Percentiles rank a stretch among this genome's conserved stretches.
These are phyloP conservation scores for Alternaria sp. DNA, from an alignment of 2,329 filamentous ascomycete species.

Conservation along the genomic window DNA sequence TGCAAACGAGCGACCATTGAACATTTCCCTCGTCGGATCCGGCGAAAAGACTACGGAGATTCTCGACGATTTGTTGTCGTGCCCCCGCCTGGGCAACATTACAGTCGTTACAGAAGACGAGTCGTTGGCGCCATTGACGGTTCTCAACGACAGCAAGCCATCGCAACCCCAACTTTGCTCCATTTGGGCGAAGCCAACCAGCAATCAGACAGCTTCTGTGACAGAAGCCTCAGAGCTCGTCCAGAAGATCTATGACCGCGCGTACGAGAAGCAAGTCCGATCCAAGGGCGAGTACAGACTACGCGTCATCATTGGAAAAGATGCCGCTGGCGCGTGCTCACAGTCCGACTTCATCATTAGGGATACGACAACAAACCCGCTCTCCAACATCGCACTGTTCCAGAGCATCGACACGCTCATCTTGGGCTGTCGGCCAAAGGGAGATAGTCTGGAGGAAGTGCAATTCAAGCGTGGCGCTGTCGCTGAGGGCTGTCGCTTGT, in stretches of 20 bases:
- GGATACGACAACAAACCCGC: conserved; percentile 29
- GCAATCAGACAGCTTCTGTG: conserved; percentile 27
- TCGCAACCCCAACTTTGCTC: conserved; percentile 45
- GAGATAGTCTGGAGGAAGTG: conserved; percentile 49
- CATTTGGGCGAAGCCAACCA: conserved; percentile 45
- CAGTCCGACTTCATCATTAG: conserved; percentile 43
- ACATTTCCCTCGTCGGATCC: conserved; percentile 44
- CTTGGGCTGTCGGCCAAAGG: conserved; percentile 46
- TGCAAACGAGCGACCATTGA: conserved; percentile 37
- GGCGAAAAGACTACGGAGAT: conserved; percentile 40
- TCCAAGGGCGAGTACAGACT: conserved; percentile 44
- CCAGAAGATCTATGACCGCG: conserved; percentile 45
- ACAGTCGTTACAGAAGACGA: conserved; percentile 47
- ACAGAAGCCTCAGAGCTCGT: conserved; percentile 40
- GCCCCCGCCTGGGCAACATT: conserved; percentile 45
- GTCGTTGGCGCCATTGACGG: conserved; percentile 37
- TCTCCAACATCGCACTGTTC: conserved; percentile 34
- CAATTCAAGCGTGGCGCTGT: conserved; percentile 49
- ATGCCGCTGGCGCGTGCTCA: conserved; percentile 34
- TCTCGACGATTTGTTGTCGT: conserved; percentile 45
- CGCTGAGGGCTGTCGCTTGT: conserved; percentile 39
- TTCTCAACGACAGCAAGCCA: conserved; percentile 35
- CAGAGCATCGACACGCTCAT: conserved; percentile 43
- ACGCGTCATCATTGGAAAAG: conserved; percentile 37
- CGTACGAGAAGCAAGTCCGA: conserved; percentile 48